Evolutionary conservation across 345 rosid species (phyloP).

Genomic region (thale cress (Arabidopsis thaliana)): TAIR10.1 NC_003075.7:17177501-17178000

Average conservation of each 20-base stretch:
- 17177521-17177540: constrained; percentile 94
- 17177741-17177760: constrained; percentile 79
- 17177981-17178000: constrained; percentile 94
- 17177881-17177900: constrained; percentile 76
- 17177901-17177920: constrained; percentile 95
- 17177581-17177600: constrained; percentile 90
- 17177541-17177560: constrained; percentile 98
- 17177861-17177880: neutral
- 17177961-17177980: constrained; percentile 93
- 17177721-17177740: constrained; percentile 65
- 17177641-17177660: neutral
- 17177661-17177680: neutral
- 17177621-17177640: neutral
- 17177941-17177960: constrained; percentile 97
- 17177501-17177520: constrained; percentile 97
- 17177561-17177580: constrained; percentile 96
- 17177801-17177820: constrained; percentile 71
- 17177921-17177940: constrained; percentile 84
- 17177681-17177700: constrained; percentile 78
- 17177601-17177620: constrained; percentile 63
- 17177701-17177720: constrained; percentile 80
- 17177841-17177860: neutral
- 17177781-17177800: constrained; percentile 95
- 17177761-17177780: constrained; percentile 67
- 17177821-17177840: neutral